Percentiles rank a stretch among this genome's conserved stretches.
Conservation (phyloP, 257 asterid species). For the Schizonepeta tenuifolia region DNA sequence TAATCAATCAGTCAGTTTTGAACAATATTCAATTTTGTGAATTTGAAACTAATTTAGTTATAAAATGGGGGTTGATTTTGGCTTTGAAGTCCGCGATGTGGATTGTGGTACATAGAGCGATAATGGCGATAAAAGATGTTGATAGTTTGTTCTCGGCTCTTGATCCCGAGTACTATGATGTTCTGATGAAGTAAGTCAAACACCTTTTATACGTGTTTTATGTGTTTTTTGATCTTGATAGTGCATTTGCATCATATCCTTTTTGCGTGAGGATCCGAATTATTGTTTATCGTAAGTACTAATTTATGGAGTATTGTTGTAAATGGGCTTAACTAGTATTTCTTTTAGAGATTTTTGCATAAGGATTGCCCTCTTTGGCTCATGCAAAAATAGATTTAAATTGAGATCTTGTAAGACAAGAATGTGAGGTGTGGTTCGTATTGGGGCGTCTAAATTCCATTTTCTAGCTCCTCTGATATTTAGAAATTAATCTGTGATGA, state of each 20-base stretch:
- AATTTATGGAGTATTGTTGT: no score
- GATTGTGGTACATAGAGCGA: conserved; percentile 97
- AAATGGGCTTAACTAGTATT: neutral
- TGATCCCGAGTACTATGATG: conserved; percentile 92
- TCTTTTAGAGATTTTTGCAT: neutral
- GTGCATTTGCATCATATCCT: conserved; percentile 20
- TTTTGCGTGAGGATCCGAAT: neutral
- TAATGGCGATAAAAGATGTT: conserved; percentile 94
- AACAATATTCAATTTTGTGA: neutral
- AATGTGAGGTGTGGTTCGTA: no score
- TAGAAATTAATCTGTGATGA: neutral
- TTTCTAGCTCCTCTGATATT: neutral
- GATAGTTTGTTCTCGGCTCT: conserved; percentile 91
- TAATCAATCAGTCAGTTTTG: neutral
- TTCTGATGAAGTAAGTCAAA: conserved; percentile 85
- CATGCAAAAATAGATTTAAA: neutral
- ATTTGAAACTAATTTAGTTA: neutral
- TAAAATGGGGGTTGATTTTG: conserved; percentile 28
- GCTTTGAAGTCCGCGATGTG: conserved; percentile 83
- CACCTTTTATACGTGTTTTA: neutral
- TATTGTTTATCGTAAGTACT: neutral
- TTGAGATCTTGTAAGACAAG: neutral
- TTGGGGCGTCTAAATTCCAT: neutral
- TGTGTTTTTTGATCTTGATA: conserved; percentile 7
- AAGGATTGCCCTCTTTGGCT: neutral